A percentile compares a stretch with the other conserved stretches of the same genome.
Evolutionary conservation across 345 rosid genomes (phyloP).

Genomic region (Gossypium herbaceum): DNA sequence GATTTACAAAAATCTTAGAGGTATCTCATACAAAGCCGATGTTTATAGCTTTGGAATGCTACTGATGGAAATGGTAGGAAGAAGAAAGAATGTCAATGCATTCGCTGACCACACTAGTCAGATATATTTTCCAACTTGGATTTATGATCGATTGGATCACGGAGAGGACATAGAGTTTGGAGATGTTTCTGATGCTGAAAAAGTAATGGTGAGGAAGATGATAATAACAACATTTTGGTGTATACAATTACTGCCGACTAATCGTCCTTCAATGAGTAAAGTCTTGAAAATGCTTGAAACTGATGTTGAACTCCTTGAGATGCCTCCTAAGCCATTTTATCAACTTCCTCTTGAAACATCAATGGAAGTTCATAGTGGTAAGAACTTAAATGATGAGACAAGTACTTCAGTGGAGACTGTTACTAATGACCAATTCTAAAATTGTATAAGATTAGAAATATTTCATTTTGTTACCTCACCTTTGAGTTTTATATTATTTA

Average conservation of each 20-base stretch:
- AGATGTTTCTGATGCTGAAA: neutral
- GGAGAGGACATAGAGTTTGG: neutral
- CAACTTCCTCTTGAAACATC: neutral
- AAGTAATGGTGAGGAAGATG: neutral
- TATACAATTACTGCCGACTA: neutral
- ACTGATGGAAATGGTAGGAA: neutral
- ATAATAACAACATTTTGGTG: neutral
- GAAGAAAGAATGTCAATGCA: neutral
- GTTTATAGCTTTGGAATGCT: conserved; percentile 7
- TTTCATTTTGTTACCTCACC: too few relatives aligned
- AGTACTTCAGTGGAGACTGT: neutral
- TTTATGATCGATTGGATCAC: neutral
- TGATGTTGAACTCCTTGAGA: neutral
- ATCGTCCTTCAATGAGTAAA: neutral
- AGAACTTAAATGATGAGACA: neutral
- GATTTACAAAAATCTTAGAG: neutral
- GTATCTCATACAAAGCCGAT: neutral
- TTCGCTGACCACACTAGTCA: neutral
- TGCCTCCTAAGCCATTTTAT: conserved; percentile 6
- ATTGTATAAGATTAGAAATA: too few relatives aligned
- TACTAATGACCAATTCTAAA: too few relatives aligned
- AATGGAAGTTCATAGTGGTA: neutral
- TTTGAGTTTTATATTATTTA: too few relatives aligned
- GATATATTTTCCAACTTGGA: neutral
- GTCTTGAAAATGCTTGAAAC: neutral